These are phyloP conservation scores for Tetracladium maxilliforme DNA, from an alignment of 2,329 filamentous ascomycete genomes.

Conservation along the genomic window DNA sequence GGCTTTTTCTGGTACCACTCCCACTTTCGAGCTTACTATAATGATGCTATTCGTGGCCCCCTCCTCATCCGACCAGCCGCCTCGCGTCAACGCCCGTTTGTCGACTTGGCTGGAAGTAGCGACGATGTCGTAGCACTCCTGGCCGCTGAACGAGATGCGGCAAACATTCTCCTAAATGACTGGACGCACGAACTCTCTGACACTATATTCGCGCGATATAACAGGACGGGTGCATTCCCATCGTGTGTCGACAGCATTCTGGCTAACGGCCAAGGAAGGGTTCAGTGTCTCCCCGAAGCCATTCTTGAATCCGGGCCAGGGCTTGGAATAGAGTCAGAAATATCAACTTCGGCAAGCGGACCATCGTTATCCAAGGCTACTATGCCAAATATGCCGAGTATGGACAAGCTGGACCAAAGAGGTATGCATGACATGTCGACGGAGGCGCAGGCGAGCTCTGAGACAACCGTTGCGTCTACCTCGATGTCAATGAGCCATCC, in stretches of 20 bases:
- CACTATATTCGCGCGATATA: constrained; percentile 3
- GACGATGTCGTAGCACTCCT: constrained; percentile 5
- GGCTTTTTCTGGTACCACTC: too few species aligned
- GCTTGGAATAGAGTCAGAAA: constrained; percentile 6
- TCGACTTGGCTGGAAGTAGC: constrained; percentile 4
- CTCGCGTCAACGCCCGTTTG: constrained; percentile 6
- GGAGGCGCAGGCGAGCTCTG: constrained; percentile 3
- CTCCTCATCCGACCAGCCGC: too few species aligned
- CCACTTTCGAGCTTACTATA: too few species aligned
- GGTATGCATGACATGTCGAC: constrained; percentile 2
- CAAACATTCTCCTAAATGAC: constrained; percentile 5
- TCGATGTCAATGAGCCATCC: constrained; percentile 2
- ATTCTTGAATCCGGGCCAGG: constrained; percentile 6
- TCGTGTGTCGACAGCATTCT: constrained; percentile 8
- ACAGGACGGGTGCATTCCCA: constrained; percentile 5
- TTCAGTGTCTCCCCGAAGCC: constrained; percentile 6
- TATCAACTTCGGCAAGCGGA: too few species aligned
- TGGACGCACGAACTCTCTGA: constrained; percentile 7
- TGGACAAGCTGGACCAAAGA: constrained; percentile 1
- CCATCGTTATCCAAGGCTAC: constrained; percentile 3
- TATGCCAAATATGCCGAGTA: constrained; percentile 2
- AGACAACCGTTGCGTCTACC: constrained; percentile 2
- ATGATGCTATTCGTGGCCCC: too few species aligned
- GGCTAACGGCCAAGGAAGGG: constrained; percentile 6
- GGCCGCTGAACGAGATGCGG: constrained; percentile 5